These are phyloP conservation scores for Leishmania gerbilli DNA, from an alignment of 208 protist genomes.

Conservation along the genomic window DNA sequence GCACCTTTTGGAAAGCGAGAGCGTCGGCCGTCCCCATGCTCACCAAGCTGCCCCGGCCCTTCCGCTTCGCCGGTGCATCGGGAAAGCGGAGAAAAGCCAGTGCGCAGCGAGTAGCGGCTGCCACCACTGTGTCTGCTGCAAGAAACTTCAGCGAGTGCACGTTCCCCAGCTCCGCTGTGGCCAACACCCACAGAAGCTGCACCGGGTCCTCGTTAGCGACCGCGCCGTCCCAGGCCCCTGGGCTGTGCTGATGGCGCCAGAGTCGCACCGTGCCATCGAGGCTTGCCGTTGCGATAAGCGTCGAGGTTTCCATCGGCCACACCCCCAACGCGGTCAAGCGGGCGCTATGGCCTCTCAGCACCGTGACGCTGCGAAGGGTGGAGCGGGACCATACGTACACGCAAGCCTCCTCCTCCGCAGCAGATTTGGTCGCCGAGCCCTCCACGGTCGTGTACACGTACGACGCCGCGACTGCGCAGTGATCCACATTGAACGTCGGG, in stretches of 20 bases:
- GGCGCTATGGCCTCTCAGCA: slow-evolving; percentile 55
- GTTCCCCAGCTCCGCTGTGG: slow-evolving; percentile 28
- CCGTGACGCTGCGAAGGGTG: slow-evolving; percentile 42
- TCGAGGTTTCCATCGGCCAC: slow-evolving; percentile 27
- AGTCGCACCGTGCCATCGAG: slow-evolving; percentile 64
- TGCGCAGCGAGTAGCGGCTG: slow-evolving; percentile 18
- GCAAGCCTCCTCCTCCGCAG: slow-evolving; percentile 53
- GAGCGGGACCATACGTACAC: slow-evolving; percentile 70
- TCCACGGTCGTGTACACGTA: slow-evolving; percentile 70
- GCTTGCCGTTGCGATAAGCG: slow-evolving; percentile 64
- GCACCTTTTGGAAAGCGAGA: slow-evolving; percentile 16
- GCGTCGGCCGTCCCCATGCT: background rate
- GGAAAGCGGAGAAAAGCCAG: slow-evolving; percentile 24
- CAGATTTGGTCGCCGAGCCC: slow-evolving; percentile 30
- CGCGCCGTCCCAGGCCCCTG: background rate
- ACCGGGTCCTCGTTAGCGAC: background rate
- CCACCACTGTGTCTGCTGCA: slow-evolving; percentile 19
- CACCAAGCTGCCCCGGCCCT: background rate
- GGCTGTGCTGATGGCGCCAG: slow-evolving; percentile 49
- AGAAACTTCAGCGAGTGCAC: slow-evolving; percentile 24
- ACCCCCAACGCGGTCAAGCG: slow-evolving; percentile 67
- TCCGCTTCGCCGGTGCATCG: background rate
- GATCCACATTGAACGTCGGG: slow-evolving; percentile 45
- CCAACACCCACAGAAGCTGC: slow-evolving; percentile 31
- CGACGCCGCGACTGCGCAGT: slow-evolving; percentile 47